These are phyloP conservation scores for Sugiyamaella grinbergsii DNA, from an alignment of 1,139 yeast species.

Conservation along the genomic window DNA sequence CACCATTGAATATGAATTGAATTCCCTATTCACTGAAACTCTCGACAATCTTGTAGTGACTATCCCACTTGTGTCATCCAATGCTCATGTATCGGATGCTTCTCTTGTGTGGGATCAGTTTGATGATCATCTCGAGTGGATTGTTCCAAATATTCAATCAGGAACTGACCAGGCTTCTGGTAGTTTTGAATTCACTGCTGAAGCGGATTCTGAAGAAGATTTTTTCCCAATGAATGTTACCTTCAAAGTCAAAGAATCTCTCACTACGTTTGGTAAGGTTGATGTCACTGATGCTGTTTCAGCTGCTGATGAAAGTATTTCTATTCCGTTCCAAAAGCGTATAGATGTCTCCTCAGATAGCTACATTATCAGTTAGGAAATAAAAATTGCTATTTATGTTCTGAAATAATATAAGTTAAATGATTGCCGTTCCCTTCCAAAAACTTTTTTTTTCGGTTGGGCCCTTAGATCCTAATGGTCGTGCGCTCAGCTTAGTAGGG, in stretches of 20 bases:
- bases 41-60: slow-evolving; percentile 61
- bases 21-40: slow-evolving; percentile 49
- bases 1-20: slow-evolving; percentile 84
- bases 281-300: slow-evolving; percentile 50
- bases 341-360: slow-evolving; percentile 64
- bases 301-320: slow-evolving; percentile 45
- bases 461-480: background rate
- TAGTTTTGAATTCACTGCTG: slow-evolving; percentile 76
- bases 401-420: background rate
- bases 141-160: slow-evolving; percentile 45
- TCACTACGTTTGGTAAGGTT: slow-evolving; percentile 49
- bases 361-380: slow-evolving; percentile 53
- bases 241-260: slow-evolving; percentile 47
- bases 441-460: no score
- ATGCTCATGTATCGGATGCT: slow-evolving; percentile 54
- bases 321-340: slow-evolving; percentile 73
- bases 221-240: slow-evolving; percentile 83
- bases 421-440: no score
- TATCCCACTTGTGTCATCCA: slow-evolving; percentile 63
- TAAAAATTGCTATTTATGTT: background rate
- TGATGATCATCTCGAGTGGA: slow-evolving; percentile 47
- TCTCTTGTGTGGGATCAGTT: slow-evolving; percentile 42
- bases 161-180: slow-evolving; percentile 55
- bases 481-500: no score
- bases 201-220: slow-evolving; percentile 75